Percentiles rank a stretch among this genome's conserved stretches.
Evolutionary conservation across 1,284 basidiomycete genomes (phyloP).

Genomic region (Exobasidium cylindrosporum): DNA sequence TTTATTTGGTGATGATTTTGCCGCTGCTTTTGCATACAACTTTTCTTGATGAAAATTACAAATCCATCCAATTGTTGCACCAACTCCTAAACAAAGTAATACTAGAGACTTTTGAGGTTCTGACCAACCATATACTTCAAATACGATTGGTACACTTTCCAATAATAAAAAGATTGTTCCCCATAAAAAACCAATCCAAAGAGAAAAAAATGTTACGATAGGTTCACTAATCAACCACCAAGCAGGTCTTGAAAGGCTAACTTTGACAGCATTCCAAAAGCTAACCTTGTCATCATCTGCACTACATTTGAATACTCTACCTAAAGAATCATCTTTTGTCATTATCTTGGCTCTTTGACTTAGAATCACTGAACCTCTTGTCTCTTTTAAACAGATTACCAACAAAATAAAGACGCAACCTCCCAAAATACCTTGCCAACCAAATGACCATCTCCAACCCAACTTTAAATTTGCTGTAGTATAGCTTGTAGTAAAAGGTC

Average conservation of each 20-base stretch:
- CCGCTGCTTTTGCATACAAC: slow-evolving; percentile 26
- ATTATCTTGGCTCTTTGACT: slow-evolving; percentile 53
- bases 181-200: slow-evolving; percentile 56
- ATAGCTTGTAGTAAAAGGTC: slow-evolving; percentile 34
- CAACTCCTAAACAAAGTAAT: slow-evolving; percentile 35
- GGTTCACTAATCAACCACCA: slow-evolving; percentile 58
- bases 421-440: slow-evolving; percentile 12
- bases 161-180: slow-evolving; percentile 38
- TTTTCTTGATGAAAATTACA: slow-evolving; percentile 60
- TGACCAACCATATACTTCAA: slow-evolving; percentile 39
- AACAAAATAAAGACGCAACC: slow-evolving; percentile 23
- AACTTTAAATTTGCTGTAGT: slow-evolving; percentile 22
- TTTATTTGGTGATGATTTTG: slow-evolving; percentile 12
- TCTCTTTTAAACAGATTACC: slow-evolving; percentile 50
- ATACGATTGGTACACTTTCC: slow-evolving; percentile 39
- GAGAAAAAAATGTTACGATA: slow-evolving; percentile 57
- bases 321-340: slow-evolving; percentile 51
- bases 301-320: slow-evolving; percentile 54
- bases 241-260: slow-evolving; percentile 49
- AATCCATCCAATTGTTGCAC: slow-evolving; percentile 63
- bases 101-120: slow-evolving; percentile 29
- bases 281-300: slow-evolving; percentile 46
- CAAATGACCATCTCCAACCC: slow-evolving; percentile 36
- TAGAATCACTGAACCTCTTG: slow-evolving; percentile 58
- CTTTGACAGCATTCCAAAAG: slow-evolving; percentile 46